These are phyloP conservation scores for Ensete glaucum DNA, from an alignment of 176 grass and related monocot genomes.

Conservation along the genomic window DNA sequence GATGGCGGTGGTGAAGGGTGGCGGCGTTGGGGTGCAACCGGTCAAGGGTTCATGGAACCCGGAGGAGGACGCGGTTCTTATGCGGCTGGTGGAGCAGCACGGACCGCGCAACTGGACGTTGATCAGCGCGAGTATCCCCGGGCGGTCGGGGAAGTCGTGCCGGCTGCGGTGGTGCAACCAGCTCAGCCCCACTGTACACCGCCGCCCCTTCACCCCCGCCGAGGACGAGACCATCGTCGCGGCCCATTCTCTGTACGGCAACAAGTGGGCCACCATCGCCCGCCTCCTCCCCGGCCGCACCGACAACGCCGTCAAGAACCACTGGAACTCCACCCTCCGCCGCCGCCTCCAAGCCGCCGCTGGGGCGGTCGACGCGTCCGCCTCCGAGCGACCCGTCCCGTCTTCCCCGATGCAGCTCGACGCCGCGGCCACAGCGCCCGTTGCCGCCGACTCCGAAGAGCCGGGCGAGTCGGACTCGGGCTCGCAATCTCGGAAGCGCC, in stretches of 20 bases:
- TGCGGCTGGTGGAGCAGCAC: conserved; percentile 28
- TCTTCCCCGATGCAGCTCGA: not conserved
- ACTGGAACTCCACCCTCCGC: conserved; percentile 58
- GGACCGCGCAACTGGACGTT: conserved; percentile 37
- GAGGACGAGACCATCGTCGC: conserved; percentile 27
- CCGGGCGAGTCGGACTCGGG: not conserved
- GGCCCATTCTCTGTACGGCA: conserved; percentile 34
- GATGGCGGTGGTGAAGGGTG: not conserved
- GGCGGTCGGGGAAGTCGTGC: conserved; percentile 39
- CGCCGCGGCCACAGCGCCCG: not conserved
- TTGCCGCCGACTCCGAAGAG: not conserved
- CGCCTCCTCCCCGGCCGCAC: conserved; percentile 55
- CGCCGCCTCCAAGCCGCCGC: no score
- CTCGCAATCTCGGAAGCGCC: conserved; percentile 12
- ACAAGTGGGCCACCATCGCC: conserved; percentile 70
- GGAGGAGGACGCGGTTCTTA: conserved; percentile 37
- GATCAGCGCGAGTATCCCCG: conserved; percentile 24
- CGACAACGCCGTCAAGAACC: conserved; percentile 69
- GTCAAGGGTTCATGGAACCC: conserved; percentile 29
- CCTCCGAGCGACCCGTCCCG: not conserved
- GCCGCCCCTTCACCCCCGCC: conserved; percentile 26
- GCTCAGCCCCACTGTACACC: conserved; percentile 27
- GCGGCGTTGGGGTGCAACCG: not conserved
- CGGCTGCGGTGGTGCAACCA: conserved; percentile 50
- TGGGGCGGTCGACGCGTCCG: not conserved